Conservation (phyloP, 768 basidiomycete species). For the Calocera viscosa region DNA sequence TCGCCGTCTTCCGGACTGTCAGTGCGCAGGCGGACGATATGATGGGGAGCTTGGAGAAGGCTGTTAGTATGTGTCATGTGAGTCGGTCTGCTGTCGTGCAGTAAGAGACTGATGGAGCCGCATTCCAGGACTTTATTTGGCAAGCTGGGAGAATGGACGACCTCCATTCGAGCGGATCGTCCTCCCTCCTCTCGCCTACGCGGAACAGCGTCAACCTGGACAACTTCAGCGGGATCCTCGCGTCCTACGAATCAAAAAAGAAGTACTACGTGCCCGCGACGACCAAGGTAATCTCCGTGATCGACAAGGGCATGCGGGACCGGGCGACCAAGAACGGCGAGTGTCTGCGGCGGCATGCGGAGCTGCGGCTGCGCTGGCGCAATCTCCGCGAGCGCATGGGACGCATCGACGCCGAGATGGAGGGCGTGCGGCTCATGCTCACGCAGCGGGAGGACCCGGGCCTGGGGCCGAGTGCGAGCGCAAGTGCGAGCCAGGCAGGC, state of each 20-base stretch:
- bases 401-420: conserved; percentile 75
- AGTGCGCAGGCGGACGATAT: conserved; percentile 93
- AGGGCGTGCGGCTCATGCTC: conserved; percentile 48
- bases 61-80: conserved; percentile 79
- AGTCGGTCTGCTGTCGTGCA: conserved; percentile 18
- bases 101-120: neutral
- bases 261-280: conserved; percentile 95
- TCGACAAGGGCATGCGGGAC: conserved; percentile 87
- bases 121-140: conserved; percentile 65
- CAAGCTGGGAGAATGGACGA: conserved; percentile 48
- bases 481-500: neutral
- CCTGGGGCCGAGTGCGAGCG: neutral
- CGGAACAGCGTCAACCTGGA: conserved; percentile 43
- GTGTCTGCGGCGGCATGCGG: conserved; percentile 76
- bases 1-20: conserved; percentile 86
- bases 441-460: conserved; percentile 28
- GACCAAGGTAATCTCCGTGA: conserved; percentile 80
- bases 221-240: conserved; percentile 50
- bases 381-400: conserved; percentile 65
- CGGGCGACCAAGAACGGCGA: conserved; percentile 95
- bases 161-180: conserved; percentile 12
- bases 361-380: conserved; percentile 78
- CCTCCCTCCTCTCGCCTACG: conserved; percentile 31
- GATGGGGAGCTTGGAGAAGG: conserved; percentile 94
- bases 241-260: conserved; percentile 79